phyloP scores from a whole-genome alignment of 2,329 filamentous ascomycete genomes.

The Dactylellina parvicollis region DNA sequence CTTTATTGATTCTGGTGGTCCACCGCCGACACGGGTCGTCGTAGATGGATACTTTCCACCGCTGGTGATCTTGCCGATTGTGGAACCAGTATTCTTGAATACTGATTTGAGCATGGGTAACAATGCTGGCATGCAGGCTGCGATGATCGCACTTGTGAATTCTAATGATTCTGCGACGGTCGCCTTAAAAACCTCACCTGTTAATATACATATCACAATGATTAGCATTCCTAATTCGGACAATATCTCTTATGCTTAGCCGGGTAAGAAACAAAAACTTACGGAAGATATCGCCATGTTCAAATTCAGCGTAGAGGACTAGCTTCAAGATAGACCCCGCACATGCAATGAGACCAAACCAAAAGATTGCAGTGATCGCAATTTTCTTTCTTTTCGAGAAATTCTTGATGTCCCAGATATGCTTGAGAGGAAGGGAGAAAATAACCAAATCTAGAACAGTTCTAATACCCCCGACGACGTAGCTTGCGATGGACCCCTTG shows the following conservation, averaged over 20 bases:
- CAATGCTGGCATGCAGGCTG: conserved; percentile 20
- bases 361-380: conserved; percentile 19
- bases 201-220: not conserved
- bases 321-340: conserved; percentile 17
- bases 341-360: conserved; percentile 19
- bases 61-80: conserved; percentile 11
- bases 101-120: conserved; percentile 25
- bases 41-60: not conserved
- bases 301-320: conserved; percentile 12
- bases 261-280: not conserved
- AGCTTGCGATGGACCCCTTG: not conserved
- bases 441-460: conserved; percentile 18
- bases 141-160: conserved; percentile 30
- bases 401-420: conserved; percentile 28
- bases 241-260: not conserved
- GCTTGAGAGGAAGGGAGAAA: conserved; percentile 20
- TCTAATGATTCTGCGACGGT: conserved; percentile 17
- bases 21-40: conserved; percentile 7
- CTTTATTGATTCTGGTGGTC: conserved; percentile 19
- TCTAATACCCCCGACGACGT: conserved; percentile 15
- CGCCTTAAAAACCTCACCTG: conserved; percentile 17
- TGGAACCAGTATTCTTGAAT: conserved; percentile 19
- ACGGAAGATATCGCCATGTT: conserved; percentile 19
- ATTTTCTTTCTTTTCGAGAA: conserved; percentile 29
- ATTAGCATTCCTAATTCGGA: not conserved